Conservation (phyloP, 2,329 filamentous ascomycete genomes). For the Ascosphaera apis region DNA sequence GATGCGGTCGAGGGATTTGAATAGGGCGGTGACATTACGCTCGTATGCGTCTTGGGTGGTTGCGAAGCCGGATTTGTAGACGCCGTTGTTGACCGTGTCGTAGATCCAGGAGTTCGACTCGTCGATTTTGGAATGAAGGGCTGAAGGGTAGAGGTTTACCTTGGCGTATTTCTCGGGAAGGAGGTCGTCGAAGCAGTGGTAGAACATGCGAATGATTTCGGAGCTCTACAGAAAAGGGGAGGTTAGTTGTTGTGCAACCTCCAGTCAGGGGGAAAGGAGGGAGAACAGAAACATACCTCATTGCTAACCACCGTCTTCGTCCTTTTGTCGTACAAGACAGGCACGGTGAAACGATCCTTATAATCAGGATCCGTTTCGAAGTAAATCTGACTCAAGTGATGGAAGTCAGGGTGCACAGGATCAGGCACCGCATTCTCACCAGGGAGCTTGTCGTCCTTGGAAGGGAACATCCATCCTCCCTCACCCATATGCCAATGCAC, state of each 20-base stretch:
- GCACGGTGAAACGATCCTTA: conserved; percentile 63
- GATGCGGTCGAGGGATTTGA: conserved; percentile 51
- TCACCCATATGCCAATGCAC: conserved; percentile 78
- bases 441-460: conserved; percentile 34
- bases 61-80: conserved; percentile 50
- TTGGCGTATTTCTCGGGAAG: conserved; percentile 35
- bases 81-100: conserved; percentile 30
- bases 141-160: conserved; percentile 43
- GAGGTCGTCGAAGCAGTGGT: conserved; percentile 54
- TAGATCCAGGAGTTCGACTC: conserved; percentile 63
- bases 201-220: conserved; percentile 83
- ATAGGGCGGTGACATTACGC: conserved; percentile 45
- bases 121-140: conserved; percentile 47
- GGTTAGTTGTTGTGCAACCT: conserved; percentile 3
- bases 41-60: conserved; percentile 68
- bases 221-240: conserved; percentile 32
- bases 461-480: conserved; percentile 63
- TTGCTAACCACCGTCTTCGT: conserved; percentile 63
- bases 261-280: neutral
- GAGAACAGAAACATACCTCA: conserved; percentile 30
- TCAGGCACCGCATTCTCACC: conserved; percentile 30
- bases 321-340: conserved; percentile 53
- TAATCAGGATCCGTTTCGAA: conserved; percentile 52
- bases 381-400: conserved; percentile 58
- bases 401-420: conserved; percentile 42